Base-by-base conservation (phyloP, 1,139 yeast species). In the Candida labiduridarum region DNA sequence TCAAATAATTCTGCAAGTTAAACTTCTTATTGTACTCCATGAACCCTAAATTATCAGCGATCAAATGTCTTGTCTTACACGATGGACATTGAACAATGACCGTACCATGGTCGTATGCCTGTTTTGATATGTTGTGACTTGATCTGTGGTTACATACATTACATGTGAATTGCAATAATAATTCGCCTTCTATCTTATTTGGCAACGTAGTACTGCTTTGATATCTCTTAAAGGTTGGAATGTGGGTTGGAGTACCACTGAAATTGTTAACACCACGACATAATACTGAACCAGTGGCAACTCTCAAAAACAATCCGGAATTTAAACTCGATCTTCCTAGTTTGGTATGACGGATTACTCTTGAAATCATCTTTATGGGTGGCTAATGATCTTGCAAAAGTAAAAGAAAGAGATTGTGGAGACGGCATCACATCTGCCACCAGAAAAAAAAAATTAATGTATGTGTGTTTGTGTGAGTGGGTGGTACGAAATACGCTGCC, bases 1-100 rank as follows among this genome's bases (percentile, higher is more conserved):
- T 76, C 61, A 94, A 67, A n/a, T 91, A 84, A 49, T 91, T 96
- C 62, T 90, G 90, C 41, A 94, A 72, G 14, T 88, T 89, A 60
- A 89, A 80, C 55, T 79, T 76, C 34, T 82, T 75, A 63, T 92
- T 97, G 22, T 43, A 43, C 14, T 85, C 82, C 63, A 92, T 91
- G 46, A 94, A 89, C 68, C 74, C 89, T 59, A 94, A 75, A 67
- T 92, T 96, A 64, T 94, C 99, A 0, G 98, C 96, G 48, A 94
- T 92, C 61, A 94, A 73, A 63, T 94, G 99, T 56, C 97, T 81
- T 63, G 81, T 84, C 58, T 87, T 81, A 68, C 99, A 92, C 10
- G 91, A 88, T 0, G 98, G 98, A 63, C 98, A 94, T 62, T 90
- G 92, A 35, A 94, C 87, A 49, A 90, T 72, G 3, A 94, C 97